Conservation (phyloP, 768 basidiomycete species). For the Hygrophoropsis aurantiaca region DNA sequence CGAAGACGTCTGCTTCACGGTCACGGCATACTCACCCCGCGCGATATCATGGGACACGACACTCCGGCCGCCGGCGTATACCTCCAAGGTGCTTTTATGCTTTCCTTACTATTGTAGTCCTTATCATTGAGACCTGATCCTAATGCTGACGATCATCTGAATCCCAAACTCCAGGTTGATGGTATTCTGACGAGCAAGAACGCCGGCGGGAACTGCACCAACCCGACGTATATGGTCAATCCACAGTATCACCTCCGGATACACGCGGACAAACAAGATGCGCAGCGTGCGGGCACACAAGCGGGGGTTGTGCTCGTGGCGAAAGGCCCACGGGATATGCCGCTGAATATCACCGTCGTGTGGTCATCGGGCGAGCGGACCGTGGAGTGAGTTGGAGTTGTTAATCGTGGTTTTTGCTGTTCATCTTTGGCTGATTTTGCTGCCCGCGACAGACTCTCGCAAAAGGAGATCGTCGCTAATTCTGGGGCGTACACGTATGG, state of each 20-base stretch:
- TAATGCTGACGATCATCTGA: not conserved
- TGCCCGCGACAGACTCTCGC: slow-evolving; percentile 41
- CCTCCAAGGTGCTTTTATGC: slow-evolving; percentile 32
- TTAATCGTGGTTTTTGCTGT: too few relatives aligned
- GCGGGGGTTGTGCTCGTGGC: slow-evolving; percentile 44
- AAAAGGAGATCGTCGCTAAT: slow-evolving; percentile 69
- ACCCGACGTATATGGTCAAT: slow-evolving; percentile 84
- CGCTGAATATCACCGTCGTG: slow-evolving; percentile 70
- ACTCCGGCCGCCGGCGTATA: slow-evolving; percentile 37
- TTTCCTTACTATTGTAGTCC: not conserved
- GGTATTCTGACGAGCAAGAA: slow-evolving; percentile 67
- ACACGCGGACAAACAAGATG: slow-evolving; percentile 28
- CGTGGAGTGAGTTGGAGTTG: slow-evolving; percentile 69
- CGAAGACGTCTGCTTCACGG: slow-evolving; percentile 61
- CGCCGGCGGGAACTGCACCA: slow-evolving; percentile 80
- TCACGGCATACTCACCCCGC: slow-evolving; percentile 52
- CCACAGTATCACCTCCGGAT: slow-evolving; percentile 82
- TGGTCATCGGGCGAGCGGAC: slow-evolving; percentile 78
- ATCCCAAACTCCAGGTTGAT: slow-evolving; percentile 44
- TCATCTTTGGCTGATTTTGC: not conserved
- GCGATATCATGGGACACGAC: slow-evolving; percentile 49
- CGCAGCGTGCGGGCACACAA: slow-evolving; percentile 24
- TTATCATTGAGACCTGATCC: too few relatives aligned
- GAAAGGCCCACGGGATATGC: slow-evolving; percentile 61
- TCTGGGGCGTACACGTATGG: slow-evolving; percentile 86